Percentiles rank a stretch among this genome's conserved stretches.
Conservation (phyloP, 2,329 filamentous ascomycete genomes). For the Catunica adiposa region DNA sequence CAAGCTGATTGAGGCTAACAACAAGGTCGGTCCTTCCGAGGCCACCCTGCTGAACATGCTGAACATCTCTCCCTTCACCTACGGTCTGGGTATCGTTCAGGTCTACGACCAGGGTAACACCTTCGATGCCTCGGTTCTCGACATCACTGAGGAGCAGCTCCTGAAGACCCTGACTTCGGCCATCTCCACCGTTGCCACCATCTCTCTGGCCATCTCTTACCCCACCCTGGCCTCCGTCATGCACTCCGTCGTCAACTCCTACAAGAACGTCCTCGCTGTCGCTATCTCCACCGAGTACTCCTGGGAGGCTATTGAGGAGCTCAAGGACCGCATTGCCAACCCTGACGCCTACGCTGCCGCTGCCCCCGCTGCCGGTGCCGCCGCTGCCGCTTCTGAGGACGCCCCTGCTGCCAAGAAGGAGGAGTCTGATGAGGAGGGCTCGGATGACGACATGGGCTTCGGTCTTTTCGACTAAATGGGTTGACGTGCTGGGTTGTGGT, state of each 20-base stretch:
- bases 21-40: constrained; percentile 96
- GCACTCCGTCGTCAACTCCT: constrained; percentile 89
- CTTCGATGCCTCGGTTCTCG: constrained; percentile 72
- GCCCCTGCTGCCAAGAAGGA: constrained; percentile 48
- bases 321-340: constrained; percentile 99
- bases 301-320: constrained; percentile 90
- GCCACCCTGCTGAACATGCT: constrained; percentile 98
- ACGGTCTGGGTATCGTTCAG: constrained; percentile 91
- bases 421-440: constrained; percentile 49
- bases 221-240: constrained; percentile 91
- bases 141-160: constrained; percentile 90
- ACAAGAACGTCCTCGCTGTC: constrained; percentile 91
- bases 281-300: constrained; percentile 80
- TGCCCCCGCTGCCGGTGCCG: constrained; percentile 51
- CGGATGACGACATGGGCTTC: constrained; percentile 28
- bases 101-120: constrained; percentile 96
- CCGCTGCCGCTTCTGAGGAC: constrained; percentile 31
- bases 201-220: constrained; percentile 89
- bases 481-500: constrained; percentile 30
- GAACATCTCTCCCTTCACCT: constrained; percentile 99
- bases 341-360: constrained; percentile 86
- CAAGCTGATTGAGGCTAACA: constrained; percentile 86
- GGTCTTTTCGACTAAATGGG: constrained; percentile 53
- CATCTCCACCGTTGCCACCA: constrained; percentile 70
- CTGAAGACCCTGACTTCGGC: constrained; percentile 66